Evolutionary conservation across 2,329 filamentous ascomycete species (phyloP), one percentile per base, ranked within the genome.

Genomic region (Stylonectria norvegica): DNA sequence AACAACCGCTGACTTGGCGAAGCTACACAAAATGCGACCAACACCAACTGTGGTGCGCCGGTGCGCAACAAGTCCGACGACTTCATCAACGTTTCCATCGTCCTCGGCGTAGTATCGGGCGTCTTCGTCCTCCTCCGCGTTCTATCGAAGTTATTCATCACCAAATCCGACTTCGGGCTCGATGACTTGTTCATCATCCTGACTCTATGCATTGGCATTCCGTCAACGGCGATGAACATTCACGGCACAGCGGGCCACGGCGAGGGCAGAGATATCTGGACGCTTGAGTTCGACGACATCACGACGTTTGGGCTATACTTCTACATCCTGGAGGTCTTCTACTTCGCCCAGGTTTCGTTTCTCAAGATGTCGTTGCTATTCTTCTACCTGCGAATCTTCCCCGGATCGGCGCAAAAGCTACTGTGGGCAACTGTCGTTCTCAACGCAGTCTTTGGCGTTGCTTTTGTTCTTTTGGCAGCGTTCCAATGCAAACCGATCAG

Each of bases 401-500:
- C 38, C 2, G 45, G 40, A 2, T 31, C 40, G 2, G 38, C 46
- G 8, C 45, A 49, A 9, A 38, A 38, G 31, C 7, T 49, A 2
- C 40, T 50, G 1, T 49, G 48, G 48, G 48, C 42, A 4, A 50
- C 48, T 3, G 38, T 50, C 14, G 5, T 23, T n/a, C 40, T 50
- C 15, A 50, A 50, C 10, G 37, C 38, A 19, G 11, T 36, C 3
- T 61, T 53, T 14, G 62, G 60, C 0, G 18, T 62, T 2, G 41
- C 52, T 0, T 71, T 68, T 32, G 40, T 59, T 2, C 34, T 67
- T 2, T 47, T 58, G 2, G 57, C 51, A 5, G 53, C 66, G 4
- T 64, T 69, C 5, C 61, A 70, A 20, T 70, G 68, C 42, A 56
- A 48, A 1, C 69, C 69, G 0, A 51, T 71, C 3, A 48, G 45